Evolutionary conservation across 805 yeast species (phyloP).

Genomic region (Yarrowia hollandica): DNA sequence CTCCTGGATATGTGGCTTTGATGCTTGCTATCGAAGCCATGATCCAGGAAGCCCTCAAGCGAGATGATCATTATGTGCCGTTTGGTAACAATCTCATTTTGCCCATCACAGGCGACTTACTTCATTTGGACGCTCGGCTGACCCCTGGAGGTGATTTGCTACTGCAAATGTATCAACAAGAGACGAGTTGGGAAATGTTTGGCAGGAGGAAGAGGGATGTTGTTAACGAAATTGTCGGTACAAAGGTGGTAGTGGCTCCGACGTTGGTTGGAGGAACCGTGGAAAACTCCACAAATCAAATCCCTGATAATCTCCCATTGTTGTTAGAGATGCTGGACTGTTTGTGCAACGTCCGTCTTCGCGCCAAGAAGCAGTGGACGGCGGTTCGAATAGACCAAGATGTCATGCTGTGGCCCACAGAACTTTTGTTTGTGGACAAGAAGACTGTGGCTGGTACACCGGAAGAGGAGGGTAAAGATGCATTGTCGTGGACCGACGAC

Average conservation of each 20-base stretch:
- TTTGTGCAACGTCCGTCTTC: background rate
- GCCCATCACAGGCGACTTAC: constrained; percentile 29
- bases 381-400: background rate
- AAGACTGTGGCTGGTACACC: background rate
- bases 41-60: constrained; percentile 30
- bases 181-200: constrained; percentile 15
- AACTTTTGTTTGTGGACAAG: constrained; percentile 3
- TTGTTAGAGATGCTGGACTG: background rate
- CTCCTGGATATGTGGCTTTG: constrained; percentile 36
- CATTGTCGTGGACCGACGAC: background rate
- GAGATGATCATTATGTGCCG: constrained; percentile 31
- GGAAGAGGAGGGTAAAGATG: background rate
- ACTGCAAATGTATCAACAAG: constrained; percentile 32
- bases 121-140: constrained; percentile 34
- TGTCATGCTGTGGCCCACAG: constrained; percentile 1
- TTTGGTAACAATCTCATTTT: constrained; percentile 32
- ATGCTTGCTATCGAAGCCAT: constrained; percentile 33
- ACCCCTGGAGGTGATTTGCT: constrained; percentile 35
- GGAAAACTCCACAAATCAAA: background rate
- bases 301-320: background rate
- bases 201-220: background rate
- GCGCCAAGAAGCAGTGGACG: constrained; percentile 21
- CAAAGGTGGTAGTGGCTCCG: constrained; percentile 2
- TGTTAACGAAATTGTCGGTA: background rate
- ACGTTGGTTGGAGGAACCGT: background rate